Percentiles rank a stretch among this genome's conserved stretches.
Evolutionary conservation across 2,329 filamentous ascomycete genomes (phyloP).

Genomic region (Hypoxylon sp.): DNA sequence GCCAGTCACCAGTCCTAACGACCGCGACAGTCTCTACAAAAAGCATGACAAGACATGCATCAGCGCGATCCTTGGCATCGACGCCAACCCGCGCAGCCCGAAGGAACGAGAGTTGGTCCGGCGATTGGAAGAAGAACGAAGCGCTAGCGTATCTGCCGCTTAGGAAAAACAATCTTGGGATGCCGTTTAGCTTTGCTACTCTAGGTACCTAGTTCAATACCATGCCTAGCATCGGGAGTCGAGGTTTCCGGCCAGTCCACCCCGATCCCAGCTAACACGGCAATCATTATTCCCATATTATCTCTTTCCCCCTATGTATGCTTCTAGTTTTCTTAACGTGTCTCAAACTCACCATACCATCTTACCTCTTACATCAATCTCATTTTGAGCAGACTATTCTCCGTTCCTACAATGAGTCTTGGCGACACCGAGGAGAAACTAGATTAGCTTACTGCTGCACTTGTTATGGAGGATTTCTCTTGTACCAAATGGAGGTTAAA

Average conservation of each 20-base stretch:
- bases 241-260: too few relatives aligned
- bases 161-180: slow-evolving; percentile 30
- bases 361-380: too few relatives aligned
- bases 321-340: slow-evolving; percentile 14
- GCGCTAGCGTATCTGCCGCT: slow-evolving; percentile 45
- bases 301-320: slow-evolving; percentile 7
- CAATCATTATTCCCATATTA: background rate
- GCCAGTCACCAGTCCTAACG: slow-evolving; percentile 61
- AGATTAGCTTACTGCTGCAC: slow-evolving; percentile 6
- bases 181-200: background rate
- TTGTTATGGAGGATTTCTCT: too few relatives aligned
- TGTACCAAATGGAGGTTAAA: too few relatives aligned
- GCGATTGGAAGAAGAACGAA: slow-evolving; percentile 62
- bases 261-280: too few relatives aligned
- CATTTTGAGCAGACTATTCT: slow-evolving; percentile 12
- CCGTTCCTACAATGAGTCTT: slow-evolving; percentile 15
- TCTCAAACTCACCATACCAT: slow-evolving; percentile 9
- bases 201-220: slow-evolving; percentile 1
- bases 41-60: slow-evolving; percentile 67
- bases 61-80: slow-evolving; percentile 68
- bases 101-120: slow-evolving; percentile 66
- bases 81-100: slow-evolving; percentile 65
- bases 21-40: slow-evolving; percentile 52
- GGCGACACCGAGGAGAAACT: slow-evolving; percentile 4
- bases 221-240: background rate